These are phyloP conservation scores for Fusarium protoensiforme DNA, from an alignment of 2,329 filamentous ascomycete species.

Conservation along the genomic window DNA sequence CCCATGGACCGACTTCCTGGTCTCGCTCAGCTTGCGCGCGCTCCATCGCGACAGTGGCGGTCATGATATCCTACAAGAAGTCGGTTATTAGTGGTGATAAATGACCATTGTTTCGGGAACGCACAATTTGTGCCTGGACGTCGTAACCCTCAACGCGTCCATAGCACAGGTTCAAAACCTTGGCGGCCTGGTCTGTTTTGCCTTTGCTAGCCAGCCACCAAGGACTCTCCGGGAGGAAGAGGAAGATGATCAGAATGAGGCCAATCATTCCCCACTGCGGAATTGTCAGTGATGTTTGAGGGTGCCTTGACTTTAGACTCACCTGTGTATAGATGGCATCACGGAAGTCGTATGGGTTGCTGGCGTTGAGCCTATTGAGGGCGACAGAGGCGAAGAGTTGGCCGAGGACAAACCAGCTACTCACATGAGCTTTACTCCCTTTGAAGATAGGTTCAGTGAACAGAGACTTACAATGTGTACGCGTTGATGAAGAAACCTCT, in stretches of 20 bases:
- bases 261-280: conserved; percentile 28
- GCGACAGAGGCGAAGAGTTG: conserved; percentile 27
- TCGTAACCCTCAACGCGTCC: conserved; percentile 18
- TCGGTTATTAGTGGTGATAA: no score
- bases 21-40: conserved; percentile 13
- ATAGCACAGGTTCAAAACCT: conserved; percentile 10
- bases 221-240: conserved; percentile 20
- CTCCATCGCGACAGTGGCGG: conserved; percentile 17
- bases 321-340: conserved; percentile 27
- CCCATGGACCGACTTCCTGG: conserved; percentile 9
- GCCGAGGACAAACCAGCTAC: conserved; percentile 25
- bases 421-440: not conserved
- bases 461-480: conserved; percentile 16
- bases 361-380: conserved; percentile 19
- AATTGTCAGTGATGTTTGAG: not conserved
- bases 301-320: not conserved
- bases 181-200: conserved; percentile 12
- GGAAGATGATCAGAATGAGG: conserved; percentile 6
- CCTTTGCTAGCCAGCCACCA: conserved; percentile 27
- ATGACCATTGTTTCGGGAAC: not conserved
- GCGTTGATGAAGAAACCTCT: conserved; percentile 27
- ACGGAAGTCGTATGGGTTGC: conserved; percentile 16
- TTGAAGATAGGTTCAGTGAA: accelerated
- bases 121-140: conserved; percentile 22
- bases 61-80: conserved; percentile 13